phyloP scores from a whole-genome alignment of 805 yeast genomes.

The Wickerhamiella galacta region DNA sequence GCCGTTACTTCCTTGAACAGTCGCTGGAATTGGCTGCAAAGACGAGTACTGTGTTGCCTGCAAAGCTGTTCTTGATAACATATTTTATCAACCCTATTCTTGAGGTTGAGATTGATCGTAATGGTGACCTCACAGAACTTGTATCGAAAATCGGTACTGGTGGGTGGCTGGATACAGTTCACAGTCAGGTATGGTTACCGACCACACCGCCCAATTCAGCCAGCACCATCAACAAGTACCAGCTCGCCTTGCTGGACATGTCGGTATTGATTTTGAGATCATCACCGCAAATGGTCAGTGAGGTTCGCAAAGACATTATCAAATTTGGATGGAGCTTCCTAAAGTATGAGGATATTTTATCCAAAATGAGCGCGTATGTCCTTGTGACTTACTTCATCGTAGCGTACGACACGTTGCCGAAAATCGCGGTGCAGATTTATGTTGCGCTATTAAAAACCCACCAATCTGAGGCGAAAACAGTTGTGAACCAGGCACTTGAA shows the following conservation, averaged over 20 bases:
- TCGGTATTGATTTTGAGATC: conserved; percentile 61
- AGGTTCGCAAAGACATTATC: conserved; percentile 64
- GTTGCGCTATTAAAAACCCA: conserved; percentile 76
- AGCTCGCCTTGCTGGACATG: conserved; percentile 65
- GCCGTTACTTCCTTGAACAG: background rate
- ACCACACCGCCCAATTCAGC: conserved; percentile 20
- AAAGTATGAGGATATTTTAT: conserved; percentile 69
- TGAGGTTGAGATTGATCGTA: conserved; percentile 38
- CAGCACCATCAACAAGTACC: conserved; percentile 43
- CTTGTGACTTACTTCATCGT: conserved; percentile 74
- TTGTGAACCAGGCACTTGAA: conserved; percentile 79
- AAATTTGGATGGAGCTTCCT: conserved; percentile 90
- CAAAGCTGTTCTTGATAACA: conserved; percentile 2
- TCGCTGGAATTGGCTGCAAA: background rate
- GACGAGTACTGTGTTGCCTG: background rate
- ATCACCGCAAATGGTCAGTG: conserved; percentile 42
- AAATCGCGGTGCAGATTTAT: conserved; percentile 80
- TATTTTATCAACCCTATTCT: conserved; percentile 50
- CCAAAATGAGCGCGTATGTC: conserved; percentile 86
- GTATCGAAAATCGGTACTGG: conserved; percentile 22
- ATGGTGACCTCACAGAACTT: conserved; percentile 32
- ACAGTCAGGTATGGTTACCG: conserved; percentile 53
- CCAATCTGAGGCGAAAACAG: conserved; percentile 64
- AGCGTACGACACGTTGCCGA: conserved; percentile 74
- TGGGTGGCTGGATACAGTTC: conserved; percentile 51